Conservation (phyloP, 345 rosid genomes). For the Eucalyptus sp. region DNA sequence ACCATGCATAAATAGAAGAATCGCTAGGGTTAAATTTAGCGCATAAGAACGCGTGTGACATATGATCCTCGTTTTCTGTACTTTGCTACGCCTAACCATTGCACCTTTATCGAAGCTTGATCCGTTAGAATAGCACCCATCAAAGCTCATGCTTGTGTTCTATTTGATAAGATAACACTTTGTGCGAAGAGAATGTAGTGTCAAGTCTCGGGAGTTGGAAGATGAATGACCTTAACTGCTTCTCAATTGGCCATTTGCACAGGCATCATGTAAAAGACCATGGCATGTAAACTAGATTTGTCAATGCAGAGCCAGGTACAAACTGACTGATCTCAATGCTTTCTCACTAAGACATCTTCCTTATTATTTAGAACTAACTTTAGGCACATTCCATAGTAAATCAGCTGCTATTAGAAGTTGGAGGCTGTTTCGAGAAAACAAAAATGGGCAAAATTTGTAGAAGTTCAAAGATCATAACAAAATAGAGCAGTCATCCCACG, state of each 20-base stretch:
- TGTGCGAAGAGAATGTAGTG: accelerated
- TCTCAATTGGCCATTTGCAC: no score
- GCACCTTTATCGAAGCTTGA: accelerated
- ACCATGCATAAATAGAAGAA: not conserved
- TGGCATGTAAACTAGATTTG: accelerated
- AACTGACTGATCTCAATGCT: no score
- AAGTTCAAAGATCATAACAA: no score
- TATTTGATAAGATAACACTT: not conserved
- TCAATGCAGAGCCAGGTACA: no score
- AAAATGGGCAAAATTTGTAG: accelerated
- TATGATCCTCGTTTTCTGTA: not conserved
- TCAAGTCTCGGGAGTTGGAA: not conserved
- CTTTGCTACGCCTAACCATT: not conserved
- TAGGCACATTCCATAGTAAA: no score
- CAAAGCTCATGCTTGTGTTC: not conserved
- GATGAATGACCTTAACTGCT: no score
- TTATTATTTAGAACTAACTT: no score
- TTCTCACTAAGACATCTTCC: accelerated
- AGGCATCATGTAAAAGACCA: accelerated
- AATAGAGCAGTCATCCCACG: no score
- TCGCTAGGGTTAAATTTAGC: not conserved
- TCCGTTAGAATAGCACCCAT: not conserved
- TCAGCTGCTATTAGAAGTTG: no score
- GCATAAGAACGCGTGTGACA: accelerated
- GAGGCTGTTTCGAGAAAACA: accelerated